Evolutionary conservation across 83 land plant species (phyloP).

Genomic region (Diphasiastrum complanatum): DNA sequence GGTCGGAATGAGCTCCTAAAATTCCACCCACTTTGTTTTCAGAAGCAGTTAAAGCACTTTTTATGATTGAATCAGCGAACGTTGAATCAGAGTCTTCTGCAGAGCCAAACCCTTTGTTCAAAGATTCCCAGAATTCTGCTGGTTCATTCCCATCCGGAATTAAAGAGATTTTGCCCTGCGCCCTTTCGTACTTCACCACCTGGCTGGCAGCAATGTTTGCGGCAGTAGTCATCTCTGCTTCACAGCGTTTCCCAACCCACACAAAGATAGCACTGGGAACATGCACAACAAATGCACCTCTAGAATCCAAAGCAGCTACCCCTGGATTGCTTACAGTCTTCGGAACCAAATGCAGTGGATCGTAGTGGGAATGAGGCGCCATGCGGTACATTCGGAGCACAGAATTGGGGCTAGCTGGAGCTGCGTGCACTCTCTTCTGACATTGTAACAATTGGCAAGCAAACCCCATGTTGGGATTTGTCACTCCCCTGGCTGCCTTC

Average conservation of each 20-base stretch:
- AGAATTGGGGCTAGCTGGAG: constrained; percentile 14
- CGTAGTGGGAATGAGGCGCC: constrained; percentile 14
- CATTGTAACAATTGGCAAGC: constrained; percentile 11
- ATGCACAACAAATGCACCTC: constrained; percentile 10
- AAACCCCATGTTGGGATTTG: constrained; percentile 18
- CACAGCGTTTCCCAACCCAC: constrained; percentile 5
- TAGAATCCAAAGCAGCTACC: background rate
- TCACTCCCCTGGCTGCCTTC: constrained; percentile 11
- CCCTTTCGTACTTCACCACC: constrained; percentile 8
- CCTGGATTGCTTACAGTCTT: constrained; percentile 9
- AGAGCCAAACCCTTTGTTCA: constrained; percentile 2
- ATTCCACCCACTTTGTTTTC: background rate
- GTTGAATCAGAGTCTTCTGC: background rate
- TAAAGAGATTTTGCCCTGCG: background rate
- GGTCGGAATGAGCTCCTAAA: too few relatives aligned
- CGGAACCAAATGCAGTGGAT: constrained; percentile 9
- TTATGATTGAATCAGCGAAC: background rate
- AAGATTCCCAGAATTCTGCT: constrained; percentile 4
- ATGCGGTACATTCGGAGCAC: constrained; percentile 10
- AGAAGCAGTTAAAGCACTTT: background rate
- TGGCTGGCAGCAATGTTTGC: constrained; percentile 10
- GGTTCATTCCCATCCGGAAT: constrained; percentile 4
- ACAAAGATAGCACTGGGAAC: constrained; percentile 8
- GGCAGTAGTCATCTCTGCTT: background rate
- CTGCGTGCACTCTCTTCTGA: constrained; percentile 11